Evolutionary conservation across 345 rosid species (phyloP), one percentile per base, ranked within the genome.

Genomic region (Eutrema heterophyllum): DNA sequence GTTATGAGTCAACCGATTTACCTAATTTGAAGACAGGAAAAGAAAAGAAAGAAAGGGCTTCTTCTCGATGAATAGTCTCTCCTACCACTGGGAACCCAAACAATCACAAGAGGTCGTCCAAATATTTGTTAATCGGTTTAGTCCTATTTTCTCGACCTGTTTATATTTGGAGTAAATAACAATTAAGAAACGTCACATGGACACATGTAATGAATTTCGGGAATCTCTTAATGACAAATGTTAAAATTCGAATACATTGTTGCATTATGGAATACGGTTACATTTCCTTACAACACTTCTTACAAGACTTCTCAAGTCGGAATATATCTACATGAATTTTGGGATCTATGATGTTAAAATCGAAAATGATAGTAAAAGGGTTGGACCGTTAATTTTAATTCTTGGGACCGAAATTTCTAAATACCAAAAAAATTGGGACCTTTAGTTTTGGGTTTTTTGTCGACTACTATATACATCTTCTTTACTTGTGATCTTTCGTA

Each of bases 1-100:
- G 74, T 52, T 27, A 30, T 53, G 78, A 78, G 74, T 78, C 70
- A 72, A 76, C 71, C 55, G 66, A 71, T 76, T 64, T 48, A 76
- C 80, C 75, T 63, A 70, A 59, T 67, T 50, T 38, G 59, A 66
- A 18, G 30, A 38, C 49, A 38, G 1, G 6, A 15, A 21, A 21
- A 4, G n/a, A 8, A 32, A 4, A 13, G 9, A 6, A 29, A 5
- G 5, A 36, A 32, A 9, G 16, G 24, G 18, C 15, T 66, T 29
- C 26, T 44, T 65, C 13, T 35, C 5, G 5, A 27, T 56, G 72
- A 59, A 66, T 39, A 65, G 68, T 61, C 74, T 44, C 56, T 67
- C 77, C 39, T 44, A 75, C 78, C 54, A 39, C 41, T 32, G 36
- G 40, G 55, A 53, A n/a, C 33, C 56, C 0, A 57, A 35, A 4